These are phyloP conservation scores for Chenopodium quinoa DNA, from an alignment of 148 eudicot species.

Conservation along the genomic window DNA sequence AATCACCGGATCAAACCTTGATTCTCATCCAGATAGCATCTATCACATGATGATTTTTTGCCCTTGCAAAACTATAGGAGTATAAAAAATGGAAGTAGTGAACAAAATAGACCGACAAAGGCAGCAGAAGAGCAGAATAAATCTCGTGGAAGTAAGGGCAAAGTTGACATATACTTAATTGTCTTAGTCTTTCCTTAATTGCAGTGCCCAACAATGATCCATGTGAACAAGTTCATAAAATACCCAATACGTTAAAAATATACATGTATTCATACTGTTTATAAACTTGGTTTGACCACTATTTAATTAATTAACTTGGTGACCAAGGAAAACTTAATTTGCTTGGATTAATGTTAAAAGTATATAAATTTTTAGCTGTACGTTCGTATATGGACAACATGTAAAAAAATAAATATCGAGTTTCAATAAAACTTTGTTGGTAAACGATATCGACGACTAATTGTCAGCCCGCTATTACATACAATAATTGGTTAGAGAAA, in stretches of 20 bases:
- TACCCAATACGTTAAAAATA: not conserved
- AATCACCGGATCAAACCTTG: too few relatives aligned
- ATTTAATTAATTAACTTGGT: slow-evolving; percentile 2
- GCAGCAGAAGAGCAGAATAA: not conserved
- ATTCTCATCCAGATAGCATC: too few relatives aligned
- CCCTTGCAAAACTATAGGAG: too few relatives aligned
- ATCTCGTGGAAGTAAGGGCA: not conserved
- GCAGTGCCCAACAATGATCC: not conserved
- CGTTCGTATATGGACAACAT: not conserved
- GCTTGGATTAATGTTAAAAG: not conserved
- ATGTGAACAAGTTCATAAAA: not conserved
- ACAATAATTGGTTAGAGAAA: not conserved
- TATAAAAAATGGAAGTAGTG: not conserved
- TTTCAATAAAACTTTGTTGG: not conserved
- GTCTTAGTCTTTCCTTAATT: not conserved
- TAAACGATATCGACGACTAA: too few relatives aligned
- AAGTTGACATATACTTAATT: not conserved
- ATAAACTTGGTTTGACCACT: not conserved
- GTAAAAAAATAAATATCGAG: not conserved
- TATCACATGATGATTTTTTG: too few relatives aligned
- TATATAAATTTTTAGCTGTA: not conserved
- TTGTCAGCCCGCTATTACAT: too few relatives aligned
- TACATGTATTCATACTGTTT: too few relatives aligned
- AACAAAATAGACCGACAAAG: not conserved
- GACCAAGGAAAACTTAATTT: not conserved